Conservation (phyloP, 345 rosid genomes). For the Gossypium mustelinum region DNA sequence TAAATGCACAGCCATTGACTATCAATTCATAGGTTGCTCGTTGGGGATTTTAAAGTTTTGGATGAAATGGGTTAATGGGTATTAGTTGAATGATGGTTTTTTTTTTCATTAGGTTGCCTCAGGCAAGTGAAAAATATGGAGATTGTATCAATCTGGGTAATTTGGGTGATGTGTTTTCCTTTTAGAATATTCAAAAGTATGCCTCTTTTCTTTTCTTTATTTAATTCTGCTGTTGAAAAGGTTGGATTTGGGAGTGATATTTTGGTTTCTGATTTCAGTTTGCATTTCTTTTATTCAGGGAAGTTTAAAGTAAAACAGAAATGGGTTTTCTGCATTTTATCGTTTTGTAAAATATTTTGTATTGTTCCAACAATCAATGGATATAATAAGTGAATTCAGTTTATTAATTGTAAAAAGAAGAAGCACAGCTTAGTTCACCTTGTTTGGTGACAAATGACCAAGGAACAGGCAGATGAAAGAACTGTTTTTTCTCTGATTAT, state of each 20-base stretch:
- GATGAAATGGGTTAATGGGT: background rate
- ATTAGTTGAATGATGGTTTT: background rate
- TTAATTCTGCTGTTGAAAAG: background rate
- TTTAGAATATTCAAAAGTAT: background rate
- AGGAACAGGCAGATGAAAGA: background rate
- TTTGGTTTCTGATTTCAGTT: background rate
- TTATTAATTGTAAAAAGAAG: too few relatives aligned
- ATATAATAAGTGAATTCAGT: too few relatives aligned
- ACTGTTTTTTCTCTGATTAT: background rate
- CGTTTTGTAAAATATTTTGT: background rate
- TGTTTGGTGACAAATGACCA: background rate
- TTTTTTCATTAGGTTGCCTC: background rate
- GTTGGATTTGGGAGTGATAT: background rate
- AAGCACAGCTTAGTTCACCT: background rate
- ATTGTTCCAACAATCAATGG: background rate
- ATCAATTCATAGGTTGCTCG: background rate
- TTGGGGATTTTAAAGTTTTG: background rate
- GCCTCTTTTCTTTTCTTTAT: background rate
- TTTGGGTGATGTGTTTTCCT: background rate
- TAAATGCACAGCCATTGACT: background rate
- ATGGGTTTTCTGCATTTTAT: background rate
- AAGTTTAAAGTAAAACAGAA: background rate
- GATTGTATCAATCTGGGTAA: background rate
- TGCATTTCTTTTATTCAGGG: background rate
- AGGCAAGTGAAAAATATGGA: background rate